These are phyloP conservation scores for Sphaerulina populicola DNA, from an alignment of 2,329 filamentous ascomycete genomes.

Conservation along the genomic window DNA sequence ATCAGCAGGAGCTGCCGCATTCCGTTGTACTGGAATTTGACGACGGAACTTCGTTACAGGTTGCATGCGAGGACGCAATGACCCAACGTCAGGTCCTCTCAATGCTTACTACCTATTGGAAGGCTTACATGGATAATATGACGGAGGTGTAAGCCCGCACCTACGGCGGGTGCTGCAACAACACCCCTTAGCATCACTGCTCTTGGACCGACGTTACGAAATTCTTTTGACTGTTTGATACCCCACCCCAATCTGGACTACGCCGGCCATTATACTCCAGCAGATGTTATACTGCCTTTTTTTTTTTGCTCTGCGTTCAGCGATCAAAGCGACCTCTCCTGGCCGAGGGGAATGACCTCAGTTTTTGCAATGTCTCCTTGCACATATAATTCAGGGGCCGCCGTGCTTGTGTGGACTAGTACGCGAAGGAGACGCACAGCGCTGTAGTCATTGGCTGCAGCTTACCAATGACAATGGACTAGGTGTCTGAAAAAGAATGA, in stretches of 20 bases:
- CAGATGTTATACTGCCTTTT: neutral
- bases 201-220: neutral
- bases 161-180: neutral
- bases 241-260: neutral
- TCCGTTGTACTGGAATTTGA: slow-evolving; percentile 60
- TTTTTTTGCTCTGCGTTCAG: neutral
- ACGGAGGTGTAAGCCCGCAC: neutral
- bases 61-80: slow-evolving; percentile 51
- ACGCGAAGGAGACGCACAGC: neutral
- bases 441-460: neutral
- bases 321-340: neutral
- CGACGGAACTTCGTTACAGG: slow-evolving; percentile 55
- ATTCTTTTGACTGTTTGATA: neutral
- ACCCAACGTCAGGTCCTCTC: slow-evolving; percentile 46
- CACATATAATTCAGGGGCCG: neutral
- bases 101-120: slow-evolving; percentile 28
- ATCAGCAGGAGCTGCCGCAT: slow-evolving; percentile 85
- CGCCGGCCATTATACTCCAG: neutral
- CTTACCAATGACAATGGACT: neutral
- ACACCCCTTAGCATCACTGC: neutral
- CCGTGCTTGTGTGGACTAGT: neutral
- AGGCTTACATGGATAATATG: slow-evolving; percentile 10
- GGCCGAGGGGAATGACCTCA: neutral
- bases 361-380: neutral
- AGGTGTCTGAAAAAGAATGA: neutral